Base-by-base conservation (phyloP, 129 eudicot species). In the Sambucus nigra region DNA sequence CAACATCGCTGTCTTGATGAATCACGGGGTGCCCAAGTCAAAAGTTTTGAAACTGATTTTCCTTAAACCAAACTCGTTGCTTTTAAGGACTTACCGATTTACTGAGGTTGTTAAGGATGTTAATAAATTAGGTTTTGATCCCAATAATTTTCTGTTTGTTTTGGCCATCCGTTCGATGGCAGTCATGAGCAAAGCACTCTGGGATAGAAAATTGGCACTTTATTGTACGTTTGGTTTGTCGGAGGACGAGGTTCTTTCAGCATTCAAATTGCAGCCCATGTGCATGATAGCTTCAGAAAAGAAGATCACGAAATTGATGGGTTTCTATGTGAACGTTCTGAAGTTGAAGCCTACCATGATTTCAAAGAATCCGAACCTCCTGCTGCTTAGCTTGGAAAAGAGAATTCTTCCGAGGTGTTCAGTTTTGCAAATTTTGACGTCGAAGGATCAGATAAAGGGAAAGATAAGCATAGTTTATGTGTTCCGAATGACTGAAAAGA, bases 321-420 rank as follows among this genome's bases (percentile, higher is more conserved):
- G 22, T 21, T 55, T 55, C 24, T 55, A 2, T 18, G 27, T 55
- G 29, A 55, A 38, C 22, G 31, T 19, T 47, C 47, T 55, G 61
- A 35, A 35, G 21, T 17, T 55, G 8, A 20, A 22, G 27, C 61
- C 61, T 20, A 19, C 61, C 28, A 9, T 19, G 18, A 55, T 55
- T 13, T 38, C 61, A 9, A 38, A 13, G 18, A 20, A 33, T 38
- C 47, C 47, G 29, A 23, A 38, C 11, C 46, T 35, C 21, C 11
- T 55, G 18, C 27, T 55, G 14, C 32, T 33, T 55, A 55, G 61
- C 31, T 35, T 55, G 48, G 61, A 38, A 45, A 54, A 31, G 25
- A 54, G 59, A 33, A 54, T 54, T 54, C 17, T 54, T 54, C 59
- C 59, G 6, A 35, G 61, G 44, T 33, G 61, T 55, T 33, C 61